Evolutionary conservation across 1,284 basidiomycete genomes (phyloP).

Genomic region (Ceratobasidium sp.): DNA sequence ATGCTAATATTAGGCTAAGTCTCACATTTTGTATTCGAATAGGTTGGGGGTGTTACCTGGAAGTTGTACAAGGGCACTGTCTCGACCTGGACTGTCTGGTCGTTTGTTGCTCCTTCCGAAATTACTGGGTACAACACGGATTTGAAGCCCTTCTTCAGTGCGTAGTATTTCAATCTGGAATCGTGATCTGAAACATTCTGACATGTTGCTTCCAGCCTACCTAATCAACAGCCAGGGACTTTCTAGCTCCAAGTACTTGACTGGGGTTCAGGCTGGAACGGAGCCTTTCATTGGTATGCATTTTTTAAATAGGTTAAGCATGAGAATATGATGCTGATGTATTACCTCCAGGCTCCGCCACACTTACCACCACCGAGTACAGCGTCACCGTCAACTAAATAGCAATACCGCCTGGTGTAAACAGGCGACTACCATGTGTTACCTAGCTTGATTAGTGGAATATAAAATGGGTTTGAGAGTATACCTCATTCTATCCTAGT

Average conservation of each 20-base stretch:
- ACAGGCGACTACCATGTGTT: background rate
- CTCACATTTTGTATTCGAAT: too few relatives aligned
- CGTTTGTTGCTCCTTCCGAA: constrained; percentile 50
- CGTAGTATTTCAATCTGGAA: constrained; percentile 38
- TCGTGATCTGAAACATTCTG: background rate
- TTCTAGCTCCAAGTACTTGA: constrained; percentile 42
- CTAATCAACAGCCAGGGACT: constrained; percentile 41
- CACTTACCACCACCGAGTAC: constrained; percentile 36
- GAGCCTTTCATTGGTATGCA: constrained; percentile 44
- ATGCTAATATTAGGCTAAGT: background rate
- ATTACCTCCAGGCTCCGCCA: too few relatives aligned
- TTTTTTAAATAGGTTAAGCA: too few relatives aligned
- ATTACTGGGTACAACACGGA: constrained; percentile 55
- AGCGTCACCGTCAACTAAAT: constrained; percentile 37
- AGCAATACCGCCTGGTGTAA: background rate
- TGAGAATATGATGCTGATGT: too few relatives aligned
- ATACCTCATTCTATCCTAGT: too few relatives aligned
- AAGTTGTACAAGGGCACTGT: constrained; percentile 55
- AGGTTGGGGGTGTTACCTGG: constrained; percentile 48
- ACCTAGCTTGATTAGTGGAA: background rate
- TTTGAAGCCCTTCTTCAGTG: constrained; percentile 56
- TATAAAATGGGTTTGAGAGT: too few relatives aligned
- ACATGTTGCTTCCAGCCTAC: constrained; percentile 52
- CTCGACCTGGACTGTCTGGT: constrained; percentile 55
- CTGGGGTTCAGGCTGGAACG: constrained; percentile 44